phyloP scores from a whole-genome alignment of 768 basidiomycete species.

The Hygrocybe punicea region DNA sequence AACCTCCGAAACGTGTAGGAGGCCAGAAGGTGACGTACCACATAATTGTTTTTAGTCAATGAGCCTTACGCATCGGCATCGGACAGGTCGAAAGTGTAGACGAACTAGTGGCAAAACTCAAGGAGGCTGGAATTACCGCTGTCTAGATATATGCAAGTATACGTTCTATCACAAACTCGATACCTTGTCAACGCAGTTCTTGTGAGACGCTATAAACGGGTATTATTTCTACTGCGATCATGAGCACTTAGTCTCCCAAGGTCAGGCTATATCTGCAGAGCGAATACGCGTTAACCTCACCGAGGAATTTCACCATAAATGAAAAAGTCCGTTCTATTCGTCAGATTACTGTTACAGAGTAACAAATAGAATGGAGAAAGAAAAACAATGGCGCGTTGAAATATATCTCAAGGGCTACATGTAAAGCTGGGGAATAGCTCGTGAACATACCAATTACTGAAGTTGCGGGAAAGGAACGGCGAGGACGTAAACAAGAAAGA shows the following conservation, averaged over 20 bases:
- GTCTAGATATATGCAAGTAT: conserved; percentile 21
- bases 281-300: no score
- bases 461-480: not conserved
- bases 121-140: conserved; percentile 70
- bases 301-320: no score
- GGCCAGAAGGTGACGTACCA: conserved; percentile 73
- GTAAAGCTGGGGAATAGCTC: not conserved
- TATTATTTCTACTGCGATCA: no score
- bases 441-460: not conserved
- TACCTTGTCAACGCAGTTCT: no score
- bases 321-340: not conserved
- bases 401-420: conserved; percentile 2
- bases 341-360: not conserved
- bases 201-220: no score
- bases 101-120: conserved; percentile 83
- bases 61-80: not conserved
- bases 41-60: not conserved
- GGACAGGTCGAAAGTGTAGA: conserved; percentile 64
- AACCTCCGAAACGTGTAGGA: conserved; percentile 87
- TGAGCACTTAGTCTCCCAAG: no score
- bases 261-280: no score
- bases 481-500: not conserved
- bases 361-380: not conserved
- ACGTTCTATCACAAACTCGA: no score
- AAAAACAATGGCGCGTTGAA: not conserved